Base-by-base conservation (phyloP, 352 stramenopile genomes). In the Phytophthora tubulina region DNA sequence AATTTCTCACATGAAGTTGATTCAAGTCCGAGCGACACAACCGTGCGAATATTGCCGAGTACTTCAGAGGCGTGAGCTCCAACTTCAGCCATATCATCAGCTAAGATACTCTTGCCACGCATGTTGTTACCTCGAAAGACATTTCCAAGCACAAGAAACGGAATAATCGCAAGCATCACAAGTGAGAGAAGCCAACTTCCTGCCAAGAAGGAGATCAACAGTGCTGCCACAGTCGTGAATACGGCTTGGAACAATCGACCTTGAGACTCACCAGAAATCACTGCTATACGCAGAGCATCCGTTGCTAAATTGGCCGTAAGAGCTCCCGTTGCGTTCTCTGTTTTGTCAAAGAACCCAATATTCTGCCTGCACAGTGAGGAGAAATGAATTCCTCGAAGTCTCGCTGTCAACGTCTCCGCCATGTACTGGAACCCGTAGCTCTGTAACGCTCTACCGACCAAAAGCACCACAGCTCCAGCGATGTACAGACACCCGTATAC, bases 341-440 rank as follows among this genome's bases (percentile, higher is more conserved):
- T 76, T 4, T 80, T 62, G 61, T 96, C 89, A 79, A 54, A 96
- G 95, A 90, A 97, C 2, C 58, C 86, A 42, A 95, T 79, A 33
- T 82, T 72, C 36, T 88, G 80, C 10, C 73, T 69, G 13, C 77
- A 78, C 1, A 88, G 55, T 1, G 51, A 79, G 13, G 73, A 62
- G 54, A 91, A 90, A 35, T 90, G 69, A 50, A 90, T 76, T 9
- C 78, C 65, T 27, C 81, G 77, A 6, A 90, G 63, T 4, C 81
- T 70, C 1, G 76, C 66, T 9, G 76, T 88, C 48, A 90, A 59
- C 52, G 88, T 88, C 44, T 91, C 80, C 9, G 67, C 73, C 54
- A 90, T 81, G 30, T 75, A 87, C 13, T 72, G 55, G 54, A 89
- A 92, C 5, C 72, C 75, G 33, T 81, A 91, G 38, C 66, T 75